Evolutionary conservation across 345 rosid genomes (phyloP).

Genomic region (Populus deltoides): DNA sequence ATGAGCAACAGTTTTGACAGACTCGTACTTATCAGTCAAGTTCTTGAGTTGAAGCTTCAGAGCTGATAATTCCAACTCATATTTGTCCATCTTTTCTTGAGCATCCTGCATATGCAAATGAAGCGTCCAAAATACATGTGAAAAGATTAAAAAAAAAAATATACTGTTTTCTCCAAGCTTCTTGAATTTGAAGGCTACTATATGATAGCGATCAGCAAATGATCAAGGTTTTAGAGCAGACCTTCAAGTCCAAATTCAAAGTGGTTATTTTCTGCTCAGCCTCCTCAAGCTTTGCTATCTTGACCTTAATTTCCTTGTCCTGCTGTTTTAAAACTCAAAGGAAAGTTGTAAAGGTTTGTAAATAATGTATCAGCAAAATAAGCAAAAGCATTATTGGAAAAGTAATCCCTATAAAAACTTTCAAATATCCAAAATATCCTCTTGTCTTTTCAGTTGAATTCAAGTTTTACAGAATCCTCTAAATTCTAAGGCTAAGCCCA

Average conservation of each 20-base stretch:
- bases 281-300: constrained; percentile 30
- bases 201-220: neutral
- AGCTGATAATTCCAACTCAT: constrained; percentile 28
- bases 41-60: constrained; percentile 30
- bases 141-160: neutral
- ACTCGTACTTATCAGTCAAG: constrained; percentile 29
- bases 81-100: constrained; percentile 29
- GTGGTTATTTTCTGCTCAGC: constrained; percentile 31
- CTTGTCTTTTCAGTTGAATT: no score
- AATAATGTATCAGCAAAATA: neutral
- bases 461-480: neutral
- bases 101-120: constrained; percentile 25
- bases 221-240: neutral
- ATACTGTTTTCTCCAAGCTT: neutral
- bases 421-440: no score
- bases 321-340: constrained; percentile 14
- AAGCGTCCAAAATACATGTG: neutral
- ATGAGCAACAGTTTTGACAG: constrained; percentile 20
- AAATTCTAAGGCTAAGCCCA: neutral
- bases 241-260: constrained; percentile 36
- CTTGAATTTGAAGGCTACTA: neutral
- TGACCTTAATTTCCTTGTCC: constrained; percentile 37
- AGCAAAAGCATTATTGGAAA: neutral
- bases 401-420: neutral
- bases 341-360: neutral